Percentiles rank a stretch among this genome's conserved stretches.
phyloP scores from a whole-genome alignment of 768 basidiomycete species.

The Rhodocollybia butyracea region DNA sequence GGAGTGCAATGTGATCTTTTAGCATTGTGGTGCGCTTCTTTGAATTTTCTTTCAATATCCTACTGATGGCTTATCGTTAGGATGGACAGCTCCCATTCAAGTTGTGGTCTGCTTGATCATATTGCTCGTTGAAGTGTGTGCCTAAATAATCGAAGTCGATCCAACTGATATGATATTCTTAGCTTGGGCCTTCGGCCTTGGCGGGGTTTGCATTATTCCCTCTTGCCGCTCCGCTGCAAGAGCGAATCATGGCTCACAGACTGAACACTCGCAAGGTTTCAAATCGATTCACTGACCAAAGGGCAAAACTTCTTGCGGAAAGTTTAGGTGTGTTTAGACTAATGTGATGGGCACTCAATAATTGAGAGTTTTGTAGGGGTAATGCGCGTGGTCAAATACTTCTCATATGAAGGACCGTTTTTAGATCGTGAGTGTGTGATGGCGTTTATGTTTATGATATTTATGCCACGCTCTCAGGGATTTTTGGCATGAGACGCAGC shows the following conservation, averaged over 20 bases:
- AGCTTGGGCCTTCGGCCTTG: slow-evolving; percentile 69
- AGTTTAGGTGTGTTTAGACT: slow-evolving; percentile 42
- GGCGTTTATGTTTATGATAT: too few species aligned
- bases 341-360: slow-evolving; percentile 17
- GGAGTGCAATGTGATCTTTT: neutral
- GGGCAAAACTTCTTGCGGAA: slow-evolving; percentile 64
- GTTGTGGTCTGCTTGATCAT: slow-evolving; percentile 56
- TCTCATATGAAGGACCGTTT: slow-evolving; percentile 70
- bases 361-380: slow-evolving; percentile 26
- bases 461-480: too few species aligned
- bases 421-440: too few species aligned
- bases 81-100: slow-evolving; percentile 72
- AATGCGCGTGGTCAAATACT: slow-evolving; percentile 74
- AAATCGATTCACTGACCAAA: slow-evolving; percentile 60
- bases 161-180: neutral
- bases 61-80: slow-evolving; percentile 19
- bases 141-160: too few species aligned
- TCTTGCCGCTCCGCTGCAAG: slow-evolving; percentile 59
- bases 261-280: slow-evolving; percentile 49
- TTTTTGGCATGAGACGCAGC: too few species aligned
- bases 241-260: slow-evolving; percentile 57
- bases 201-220: slow-evolving; percentile 69
- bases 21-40: neutral
- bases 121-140: slow-evolving; percentile 47
- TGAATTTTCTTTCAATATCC: neutral